phyloP scores from a whole-genome alignment of 208 protist genomes.

The Naegleria fowleri region DNA sequence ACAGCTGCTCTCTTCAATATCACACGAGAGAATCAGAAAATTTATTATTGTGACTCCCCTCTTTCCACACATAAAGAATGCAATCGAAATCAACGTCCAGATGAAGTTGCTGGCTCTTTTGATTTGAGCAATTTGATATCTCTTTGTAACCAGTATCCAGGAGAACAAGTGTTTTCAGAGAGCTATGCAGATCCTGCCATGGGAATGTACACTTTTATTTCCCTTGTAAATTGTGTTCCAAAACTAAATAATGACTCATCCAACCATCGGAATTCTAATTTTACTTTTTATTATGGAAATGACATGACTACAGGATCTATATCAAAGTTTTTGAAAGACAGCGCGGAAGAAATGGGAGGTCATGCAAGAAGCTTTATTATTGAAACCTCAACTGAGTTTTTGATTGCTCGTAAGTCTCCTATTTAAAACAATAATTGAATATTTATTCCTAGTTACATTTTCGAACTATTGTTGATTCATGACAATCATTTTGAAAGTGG shows the following conservation, averaged over 20 bases:
- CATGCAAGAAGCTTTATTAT: neutral
- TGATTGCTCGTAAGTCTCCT: neutral
- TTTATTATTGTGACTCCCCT: neutral
- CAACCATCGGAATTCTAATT: neutral
- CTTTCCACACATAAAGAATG: neutral
- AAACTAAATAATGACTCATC: neutral
- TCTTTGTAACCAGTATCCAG: neutral
- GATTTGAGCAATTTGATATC: neutral
- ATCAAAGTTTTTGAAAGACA: neutral
- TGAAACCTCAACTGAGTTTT: neutral
- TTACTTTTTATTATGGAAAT: neutral
- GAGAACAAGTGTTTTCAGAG: neutral
- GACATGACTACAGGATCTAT: neutral
- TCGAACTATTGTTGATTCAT: no score
- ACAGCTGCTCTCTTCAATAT: neutral
- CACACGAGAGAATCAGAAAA: neutral
- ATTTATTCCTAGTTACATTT: no score
- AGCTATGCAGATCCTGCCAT: neutral
- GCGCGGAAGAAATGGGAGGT: neutral
- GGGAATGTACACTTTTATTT: neutral
- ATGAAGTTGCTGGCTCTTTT: neutral
- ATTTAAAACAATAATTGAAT: no score
- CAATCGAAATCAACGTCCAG: neutral
- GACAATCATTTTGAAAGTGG: no score
- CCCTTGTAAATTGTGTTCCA: neutral